A percentile compares a stretch with the other conserved stretches of the same genome.
Evolutionary conservation across 1,284 basidiomycete genomes (phyloP).

Genomic region (Mycena sp.): DNA sequence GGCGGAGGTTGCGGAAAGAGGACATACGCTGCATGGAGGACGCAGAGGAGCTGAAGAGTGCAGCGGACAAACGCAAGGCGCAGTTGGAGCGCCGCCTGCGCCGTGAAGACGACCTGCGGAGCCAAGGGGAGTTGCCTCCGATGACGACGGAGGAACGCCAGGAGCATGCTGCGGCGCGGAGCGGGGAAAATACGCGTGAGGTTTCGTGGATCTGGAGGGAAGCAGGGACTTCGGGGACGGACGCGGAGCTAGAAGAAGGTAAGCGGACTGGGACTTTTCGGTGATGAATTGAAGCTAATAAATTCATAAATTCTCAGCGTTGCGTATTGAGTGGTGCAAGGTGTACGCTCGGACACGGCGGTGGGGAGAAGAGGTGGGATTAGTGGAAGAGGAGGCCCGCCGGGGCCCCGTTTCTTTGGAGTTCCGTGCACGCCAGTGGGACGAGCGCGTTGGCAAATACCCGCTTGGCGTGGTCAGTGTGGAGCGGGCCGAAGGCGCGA

Average conservation of each 20-base stretch:
- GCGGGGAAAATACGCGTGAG: background rate
- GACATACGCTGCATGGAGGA: background rate
- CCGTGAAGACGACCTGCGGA: background rate
- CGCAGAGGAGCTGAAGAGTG: no score
- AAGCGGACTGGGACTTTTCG: no score
- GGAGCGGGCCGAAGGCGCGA: background rate
- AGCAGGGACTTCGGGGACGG: background rate
- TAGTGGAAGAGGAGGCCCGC: background rate
- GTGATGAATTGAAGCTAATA: no score
- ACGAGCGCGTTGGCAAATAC: no score
- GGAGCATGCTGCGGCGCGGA: background rate
- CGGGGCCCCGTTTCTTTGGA: no score
- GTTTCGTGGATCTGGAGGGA: background rate
- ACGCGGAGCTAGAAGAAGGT: background rate
- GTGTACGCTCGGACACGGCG: background rate
- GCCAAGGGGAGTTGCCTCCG: background rate
- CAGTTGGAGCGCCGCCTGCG: background rate
- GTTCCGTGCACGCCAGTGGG: no score
- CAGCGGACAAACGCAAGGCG: no score
- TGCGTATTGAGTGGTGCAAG: no score
- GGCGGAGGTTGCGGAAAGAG: background rate
- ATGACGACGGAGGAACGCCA: background rate
- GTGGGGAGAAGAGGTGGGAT: background rate
- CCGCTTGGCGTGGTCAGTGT: no score
- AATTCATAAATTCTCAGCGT: no score